Evolutionary conservation across 2,329 filamentous ascomycete genomes (phyloP).

Genomic region (Stagonosporopsis chrysanthemi): DNA sequence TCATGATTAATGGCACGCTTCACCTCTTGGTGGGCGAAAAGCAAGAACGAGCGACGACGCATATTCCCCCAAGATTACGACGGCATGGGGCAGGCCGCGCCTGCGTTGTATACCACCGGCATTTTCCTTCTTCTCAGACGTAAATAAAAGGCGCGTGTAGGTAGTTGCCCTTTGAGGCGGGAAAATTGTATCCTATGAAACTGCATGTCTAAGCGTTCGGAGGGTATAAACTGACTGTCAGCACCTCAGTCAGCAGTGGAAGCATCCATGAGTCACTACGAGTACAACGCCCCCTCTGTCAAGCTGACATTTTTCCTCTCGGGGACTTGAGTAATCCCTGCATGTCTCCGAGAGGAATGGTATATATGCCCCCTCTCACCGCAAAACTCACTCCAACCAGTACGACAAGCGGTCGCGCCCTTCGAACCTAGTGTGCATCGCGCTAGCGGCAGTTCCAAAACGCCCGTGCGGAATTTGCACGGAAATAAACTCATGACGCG

Average conservation of each 20-base stretch:
- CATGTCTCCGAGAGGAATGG: slow-evolving; percentile 13
- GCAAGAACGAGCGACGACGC: slow-evolving; percentile 39
- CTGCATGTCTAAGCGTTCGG: neutral
- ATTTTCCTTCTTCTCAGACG: slow-evolving; percentile 3
- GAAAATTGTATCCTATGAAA: slow-evolving; percentile 15
- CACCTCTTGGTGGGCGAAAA: slow-evolving; percentile 35
- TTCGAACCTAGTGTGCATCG: neutral
- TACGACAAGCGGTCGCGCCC: neutral
- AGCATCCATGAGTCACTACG: no score
- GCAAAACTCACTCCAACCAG: neutral
- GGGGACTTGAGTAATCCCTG: neutral
- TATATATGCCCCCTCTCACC: neutral
- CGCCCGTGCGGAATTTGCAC: slow-evolving; percentile 8
- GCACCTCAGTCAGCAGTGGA: no score
- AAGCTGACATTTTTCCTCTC: slow-evolving; percentile 1
- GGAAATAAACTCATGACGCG: slow-evolving; percentile 11
- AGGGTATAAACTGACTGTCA: no score
- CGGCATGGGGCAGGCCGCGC: slow-evolving; percentile 25
- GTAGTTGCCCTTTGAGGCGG: slow-evolving; percentile 24
- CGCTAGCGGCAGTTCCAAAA: slow-evolving; percentile 16
- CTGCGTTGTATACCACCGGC: slow-evolving; percentile 26
- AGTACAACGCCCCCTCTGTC: no score
- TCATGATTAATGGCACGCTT: slow-evolving; percentile 22
- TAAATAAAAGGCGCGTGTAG: slow-evolving; percentile 9
- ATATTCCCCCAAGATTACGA: slow-evolving; percentile 42